phyloP scores from a whole-genome alignment of 257 asterid genomes.

The Rhazya stricta region DNA sequence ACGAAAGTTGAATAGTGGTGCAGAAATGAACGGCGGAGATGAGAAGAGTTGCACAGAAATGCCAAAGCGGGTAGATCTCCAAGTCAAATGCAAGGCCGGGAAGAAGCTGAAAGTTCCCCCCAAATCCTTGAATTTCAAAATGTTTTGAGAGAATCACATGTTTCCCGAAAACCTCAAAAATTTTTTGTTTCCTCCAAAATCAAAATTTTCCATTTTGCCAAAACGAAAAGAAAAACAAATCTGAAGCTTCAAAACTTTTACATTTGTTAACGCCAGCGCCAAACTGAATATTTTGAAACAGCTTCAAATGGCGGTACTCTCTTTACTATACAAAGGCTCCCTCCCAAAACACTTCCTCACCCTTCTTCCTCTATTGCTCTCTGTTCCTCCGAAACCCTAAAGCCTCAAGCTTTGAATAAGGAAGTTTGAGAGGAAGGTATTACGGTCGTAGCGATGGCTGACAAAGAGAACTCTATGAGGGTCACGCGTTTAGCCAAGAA shows the following conservation, averaged over 20 bases:
- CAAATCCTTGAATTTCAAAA: constrained; percentile 23
- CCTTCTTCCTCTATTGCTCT: neutral
- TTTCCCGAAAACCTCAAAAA: neutral
- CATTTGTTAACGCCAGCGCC: constrained; percentile 15
- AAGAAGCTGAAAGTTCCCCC: constrained; percentile 15
- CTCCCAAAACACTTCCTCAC: neutral
- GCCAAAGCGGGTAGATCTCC: neutral
- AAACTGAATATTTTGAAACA: constrained; percentile 31
- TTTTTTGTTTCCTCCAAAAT: neutral
- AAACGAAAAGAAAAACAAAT: neutral
- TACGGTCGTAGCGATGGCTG: constrained; percentile 42
- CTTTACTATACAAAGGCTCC: constrained; percentile 17
- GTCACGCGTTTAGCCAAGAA: constrained; percentile 77
- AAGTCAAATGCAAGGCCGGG: constrained; percentile 11
- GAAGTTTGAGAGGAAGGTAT: neutral
- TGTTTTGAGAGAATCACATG: neutral
- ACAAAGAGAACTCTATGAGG: constrained; percentile 52
- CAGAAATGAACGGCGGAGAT: neutral
- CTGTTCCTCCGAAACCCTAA: neutral
- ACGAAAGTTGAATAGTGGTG: too few relatives aligned
- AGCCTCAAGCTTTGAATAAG: neutral
- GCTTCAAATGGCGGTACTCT: constrained; percentile 29
- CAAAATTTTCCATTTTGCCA: neutral
- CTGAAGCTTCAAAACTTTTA: neutral
- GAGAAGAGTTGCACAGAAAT: neutral